Percentiles rank a stretch among this genome's conserved stretches.
Conservation (phyloP, 176 grass and related monocot genomes). For the Rhynchospora tenuis region DNA sequence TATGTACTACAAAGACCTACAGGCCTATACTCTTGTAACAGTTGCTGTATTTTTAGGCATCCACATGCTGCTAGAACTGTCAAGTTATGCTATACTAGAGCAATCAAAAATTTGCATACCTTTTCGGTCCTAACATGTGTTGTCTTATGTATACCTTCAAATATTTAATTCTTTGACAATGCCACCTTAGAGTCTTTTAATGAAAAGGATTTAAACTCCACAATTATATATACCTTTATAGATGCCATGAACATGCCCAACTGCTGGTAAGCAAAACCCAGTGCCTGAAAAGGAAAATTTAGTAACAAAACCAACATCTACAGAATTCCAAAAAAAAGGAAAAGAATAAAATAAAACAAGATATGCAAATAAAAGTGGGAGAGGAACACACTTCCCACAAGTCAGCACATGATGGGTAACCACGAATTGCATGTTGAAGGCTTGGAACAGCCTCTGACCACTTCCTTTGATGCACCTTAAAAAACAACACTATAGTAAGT, state of each 20-base stretch:
- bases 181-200: not conserved
- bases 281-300: conserved; percentile 54
- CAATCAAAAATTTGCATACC: not conserved
- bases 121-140: not conserved
- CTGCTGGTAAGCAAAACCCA: conserved; percentile 86
- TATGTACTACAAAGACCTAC: not conserved
- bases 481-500: conserved; percentile 20
- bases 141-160: not conserved
- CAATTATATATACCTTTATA: conserved; percentile 54
- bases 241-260: conserved; percentile 97
- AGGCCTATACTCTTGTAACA: not conserved
- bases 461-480: conserved; percentile 87
- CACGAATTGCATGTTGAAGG: conserved; percentile 86
- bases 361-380: not conserved
- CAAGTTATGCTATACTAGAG: not conserved
- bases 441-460: conserved; percentile 82
- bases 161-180: not conserved
- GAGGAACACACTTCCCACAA: conserved; percentile 79
- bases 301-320: conserved; percentile 25
- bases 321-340: conserved; percentile 22
- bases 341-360: conserved; percentile 4
- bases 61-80: not conserved
- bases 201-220: not conserved
- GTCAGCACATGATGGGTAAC: conserved; percentile 66
- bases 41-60: conserved; percentile 2